These are phyloP conservation scores for Pinus tabuliformis DNA, from an alignment of 75 land plant species.

Conservation along the genomic window DNA sequence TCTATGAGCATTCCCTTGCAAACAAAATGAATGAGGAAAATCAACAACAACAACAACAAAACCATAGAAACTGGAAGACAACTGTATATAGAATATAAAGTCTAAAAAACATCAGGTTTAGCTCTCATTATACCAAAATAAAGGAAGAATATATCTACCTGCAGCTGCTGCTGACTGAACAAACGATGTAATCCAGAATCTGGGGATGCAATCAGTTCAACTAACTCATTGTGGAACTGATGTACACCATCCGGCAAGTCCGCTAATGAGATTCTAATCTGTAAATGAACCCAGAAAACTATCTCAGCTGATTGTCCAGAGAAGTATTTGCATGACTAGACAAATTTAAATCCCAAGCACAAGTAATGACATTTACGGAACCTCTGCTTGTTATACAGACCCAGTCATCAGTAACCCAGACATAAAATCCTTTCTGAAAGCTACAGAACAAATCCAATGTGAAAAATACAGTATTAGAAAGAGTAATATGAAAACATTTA, in stretches of 20 bases:
- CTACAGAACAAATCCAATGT: not conserved
- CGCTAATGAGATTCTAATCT: conserved; percentile 78
- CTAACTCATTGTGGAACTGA: conserved; percentile 55
- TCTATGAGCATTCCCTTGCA: no score
- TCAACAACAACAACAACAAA: no score
- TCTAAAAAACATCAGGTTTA: no score
- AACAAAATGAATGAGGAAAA: no score
- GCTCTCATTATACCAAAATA: not conserved
- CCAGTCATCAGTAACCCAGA: not conserved
- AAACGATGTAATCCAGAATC: conserved; percentile 60
- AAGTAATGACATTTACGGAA: not conserved
- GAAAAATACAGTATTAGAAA: not conserved
- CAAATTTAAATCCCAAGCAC: not conserved
- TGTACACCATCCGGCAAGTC: conserved; percentile 30
- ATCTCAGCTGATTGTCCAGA: not conserved
- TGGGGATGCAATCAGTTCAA: conserved; percentile 72
- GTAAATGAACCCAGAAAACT: not conserved
- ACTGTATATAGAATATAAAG: no score
- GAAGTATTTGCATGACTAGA: not conserved
- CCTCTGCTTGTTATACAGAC: not conserved
- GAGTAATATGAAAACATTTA: conserved; percentile 5
- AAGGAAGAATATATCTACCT: conserved; percentile 37
- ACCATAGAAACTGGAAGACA: no score
- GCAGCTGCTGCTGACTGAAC: conserved; percentile 89
- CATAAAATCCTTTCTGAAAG: conserved; percentile 1